Evolutionary conservation across 1,284 basidiomycete species (phyloP), one percentile per base, ranked within the genome.

Genomic region (Pseudozyma pruni): DNA sequence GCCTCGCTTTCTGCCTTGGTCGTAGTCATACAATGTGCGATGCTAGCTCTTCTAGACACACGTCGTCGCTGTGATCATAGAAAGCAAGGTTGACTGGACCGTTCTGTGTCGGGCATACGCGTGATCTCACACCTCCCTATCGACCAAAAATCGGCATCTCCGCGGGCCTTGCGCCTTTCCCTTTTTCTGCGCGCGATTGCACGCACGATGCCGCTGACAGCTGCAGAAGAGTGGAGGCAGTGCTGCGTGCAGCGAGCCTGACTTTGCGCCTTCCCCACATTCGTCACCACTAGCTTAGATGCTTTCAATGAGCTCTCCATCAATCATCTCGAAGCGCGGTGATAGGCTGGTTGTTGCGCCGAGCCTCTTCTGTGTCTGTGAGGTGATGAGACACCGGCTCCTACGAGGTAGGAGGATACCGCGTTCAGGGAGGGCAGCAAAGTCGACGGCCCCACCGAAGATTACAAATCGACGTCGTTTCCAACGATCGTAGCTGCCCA

Each of bases 401-500:
- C n/a, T n/a, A n/a, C n/a, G n/a, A n/a, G n/a, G n/a, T n/a, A n/a
- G n/a, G n/a, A n/a, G n/a, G n/a, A n/a, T n/a, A n/a, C n/a, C n/a
- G n/a, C n/a, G n/a, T n/a, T n/a, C n/a, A n/a, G n/a, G n/a, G n/a
- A n/a, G n/a, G n/a, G n/a, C n/a, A n/a, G n/a, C n/a, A n/a, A n/a
- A n/a, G n/a, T n/a, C n/a, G n/a, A n/a, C n/a, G 27, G 27, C 7
- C 27, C 27, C n/a, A 8, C 32, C 27, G 59, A n/a, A n/a, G 43
- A 63, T 63, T 63, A 63, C 61, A 63, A 63, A 63, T 63, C 61
- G 44, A 34, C 29, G 33, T 10, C 43, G 4, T 25, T 34, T 56
- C 35, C 41, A 48, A 44, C 61, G 49, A 63, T 57, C 60, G 60
- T 49, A n/a, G 35, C 35, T 25, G 56, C 44, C 49, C 42, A 45